phyloP scores from a whole-genome alignment of 192 early-diverging fungal species.

The Backusella liffmaniae region DNA sequence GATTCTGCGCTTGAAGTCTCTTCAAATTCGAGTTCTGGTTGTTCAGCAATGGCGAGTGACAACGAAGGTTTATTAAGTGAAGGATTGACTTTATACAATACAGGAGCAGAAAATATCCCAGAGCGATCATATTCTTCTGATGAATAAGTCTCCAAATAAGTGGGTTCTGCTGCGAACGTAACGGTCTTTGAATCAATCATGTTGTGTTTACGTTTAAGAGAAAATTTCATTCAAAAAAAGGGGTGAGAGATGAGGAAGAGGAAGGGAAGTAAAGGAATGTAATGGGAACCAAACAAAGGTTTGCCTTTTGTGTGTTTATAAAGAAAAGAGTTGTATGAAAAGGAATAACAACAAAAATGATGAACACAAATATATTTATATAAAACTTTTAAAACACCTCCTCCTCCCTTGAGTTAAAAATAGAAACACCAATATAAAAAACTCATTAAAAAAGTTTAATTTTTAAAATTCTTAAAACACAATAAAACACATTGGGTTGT shows the following conservation, averaged over 20 bases:
- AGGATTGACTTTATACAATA: constrained; percentile 22
- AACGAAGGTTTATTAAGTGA: constrained; percentile 7
- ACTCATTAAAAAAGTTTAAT: not conserved
- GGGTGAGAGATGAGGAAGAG: not conserved
- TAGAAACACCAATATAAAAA: not conserved
- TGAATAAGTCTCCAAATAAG: constrained; percentile 10
- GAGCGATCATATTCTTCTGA: constrained; percentile 16
- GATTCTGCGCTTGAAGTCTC: constrained; percentile 12
- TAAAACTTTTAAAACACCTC: not conserved
- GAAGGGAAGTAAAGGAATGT: constrained; percentile 1
- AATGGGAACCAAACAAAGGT: constrained; percentile 1
- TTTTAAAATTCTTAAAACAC: not conserved
- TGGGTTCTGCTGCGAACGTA: not conserved
- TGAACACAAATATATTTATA: constrained; percentile 9
- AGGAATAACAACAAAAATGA: constrained; percentile 8
- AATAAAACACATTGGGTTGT: not conserved
- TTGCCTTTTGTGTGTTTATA: constrained; percentile 13
- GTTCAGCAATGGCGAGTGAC: not conserved
- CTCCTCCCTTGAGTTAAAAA: not conserved
- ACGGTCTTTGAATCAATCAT: constrained; percentile 5
- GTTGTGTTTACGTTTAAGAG: constrained; percentile 9
- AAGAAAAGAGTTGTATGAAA: constrained; percentile 2
- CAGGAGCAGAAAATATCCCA: not conserved
- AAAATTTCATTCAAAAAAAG: not conserved
- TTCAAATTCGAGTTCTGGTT: not conserved